phyloP scores from a whole-genome alignment of 257 asterid genomes.

The Galeopsis tetrahit region DNA sequence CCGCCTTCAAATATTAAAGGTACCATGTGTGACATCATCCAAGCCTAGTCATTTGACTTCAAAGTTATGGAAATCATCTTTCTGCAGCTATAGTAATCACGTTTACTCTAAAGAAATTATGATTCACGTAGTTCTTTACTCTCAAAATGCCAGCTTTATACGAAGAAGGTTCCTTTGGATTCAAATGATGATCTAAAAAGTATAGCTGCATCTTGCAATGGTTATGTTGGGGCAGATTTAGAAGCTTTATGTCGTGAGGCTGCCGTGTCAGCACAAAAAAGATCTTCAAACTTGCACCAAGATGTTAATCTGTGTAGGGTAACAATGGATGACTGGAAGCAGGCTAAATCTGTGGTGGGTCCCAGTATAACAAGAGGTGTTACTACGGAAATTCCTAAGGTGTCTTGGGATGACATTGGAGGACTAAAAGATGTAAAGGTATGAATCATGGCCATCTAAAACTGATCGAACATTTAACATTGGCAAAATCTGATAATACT shows the following conservation, averaged over 20 bases:
- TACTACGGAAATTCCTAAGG: conserved; percentile 83
- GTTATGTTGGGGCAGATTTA: conserved; percentile 96
- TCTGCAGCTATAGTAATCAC: neutral
- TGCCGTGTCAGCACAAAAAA: conserved; percentile 59
- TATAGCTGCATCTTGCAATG: conserved; percentile 89
- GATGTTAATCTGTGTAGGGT: conserved; percentile 38
- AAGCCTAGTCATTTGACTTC: neutral
- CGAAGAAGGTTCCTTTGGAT: conserved; percentile 76
- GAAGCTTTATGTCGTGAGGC: conserved; percentile 98
- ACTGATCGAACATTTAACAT: conserved; percentile 18
- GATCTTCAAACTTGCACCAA: conserved; percentile 41
- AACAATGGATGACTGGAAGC: conserved; percentile 72
- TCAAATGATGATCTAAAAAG: conserved; percentile 57
- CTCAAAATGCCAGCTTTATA: conserved; percentile 62
- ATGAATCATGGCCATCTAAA: conserved; percentile 28
- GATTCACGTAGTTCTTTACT: conserved; percentile 21
- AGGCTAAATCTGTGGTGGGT: conserved; percentile 79
- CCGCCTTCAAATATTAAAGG: conserved; percentile 85
- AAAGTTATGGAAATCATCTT: conserved; percentile 11
- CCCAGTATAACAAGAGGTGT: conserved; percentile 97
- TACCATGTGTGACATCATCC: conserved; percentile 28
- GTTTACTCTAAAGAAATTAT: conserved; percentile 10
- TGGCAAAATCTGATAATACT: conserved; percentile 28
- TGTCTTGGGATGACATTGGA: conserved; percentile 96
- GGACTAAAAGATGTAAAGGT: conserved; percentile 89